phyloP scores from a whole-genome alignment of 495 filamentous ascomycete species.

The Letharia columbiana region DNA sequence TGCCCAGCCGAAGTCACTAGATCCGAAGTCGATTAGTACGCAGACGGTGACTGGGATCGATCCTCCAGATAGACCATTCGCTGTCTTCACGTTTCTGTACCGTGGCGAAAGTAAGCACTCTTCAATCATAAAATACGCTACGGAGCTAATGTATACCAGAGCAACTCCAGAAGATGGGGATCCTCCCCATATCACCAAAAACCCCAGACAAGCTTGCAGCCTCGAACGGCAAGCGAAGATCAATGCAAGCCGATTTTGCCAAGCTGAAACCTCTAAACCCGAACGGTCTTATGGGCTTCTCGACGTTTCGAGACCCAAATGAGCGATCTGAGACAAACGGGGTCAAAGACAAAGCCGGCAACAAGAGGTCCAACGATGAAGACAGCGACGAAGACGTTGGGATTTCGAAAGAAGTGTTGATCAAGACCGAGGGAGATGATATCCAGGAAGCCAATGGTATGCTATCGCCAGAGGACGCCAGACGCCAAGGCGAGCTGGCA shows the following conservation, averaged over 20 bases:
- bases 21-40: slow-evolving; percentile 94
- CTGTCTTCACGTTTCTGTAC: slow-evolving; percentile 96
- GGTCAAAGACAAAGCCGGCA: slow-evolving; percentile 42
- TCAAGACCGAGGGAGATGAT: slow-evolving; percentile 65
- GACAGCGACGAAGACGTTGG: slow-evolving; percentile 63
- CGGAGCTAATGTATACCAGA: slow-evolving; percentile 38
- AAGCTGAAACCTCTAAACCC: slow-evolving; percentile 77
- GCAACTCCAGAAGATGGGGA: slow-evolving; percentile 91
- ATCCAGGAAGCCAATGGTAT: slow-evolving; percentile 53
- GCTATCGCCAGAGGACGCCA: slow-evolving; percentile 70
- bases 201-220: slow-evolving; percentile 45
- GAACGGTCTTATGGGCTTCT: slow-evolving; percentile 78
- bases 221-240: slow-evolving; percentile 57
- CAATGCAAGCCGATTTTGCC: slow-evolving; percentile 70
- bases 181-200: slow-evolving; percentile 57
- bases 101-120: slow-evolving; percentile 76
- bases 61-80: slow-evolving; percentile 88
- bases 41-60: slow-evolving; percentile 99
- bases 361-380: slow-evolving; percentile 31
- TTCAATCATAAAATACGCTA: neutral
- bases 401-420: slow-evolving; percentile 55
- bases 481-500: slow-evolving; percentile 73
- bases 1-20: slow-evolving; percentile 91
- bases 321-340: slow-evolving; percentile 43
- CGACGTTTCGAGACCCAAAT: slow-evolving; percentile 71